A percentile compares a stretch with the other conserved stretches of the same genome.
Conservation (phyloP, 352 stramenopile genomes). For the Pythium rhizo-oryzae region DNA sequence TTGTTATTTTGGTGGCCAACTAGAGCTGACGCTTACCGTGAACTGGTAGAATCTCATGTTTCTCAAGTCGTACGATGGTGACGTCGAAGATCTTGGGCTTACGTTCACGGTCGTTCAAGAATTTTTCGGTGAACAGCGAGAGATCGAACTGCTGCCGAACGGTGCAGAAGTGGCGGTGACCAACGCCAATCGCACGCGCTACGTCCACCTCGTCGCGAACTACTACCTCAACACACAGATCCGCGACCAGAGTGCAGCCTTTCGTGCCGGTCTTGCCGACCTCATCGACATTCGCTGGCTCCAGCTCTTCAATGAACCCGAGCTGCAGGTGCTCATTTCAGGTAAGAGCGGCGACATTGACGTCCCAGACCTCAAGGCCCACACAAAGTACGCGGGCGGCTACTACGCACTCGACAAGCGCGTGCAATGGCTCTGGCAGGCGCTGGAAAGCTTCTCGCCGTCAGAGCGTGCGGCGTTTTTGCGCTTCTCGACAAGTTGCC, state of each 20-base stretch:
- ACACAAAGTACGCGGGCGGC: conserved; percentile 92
- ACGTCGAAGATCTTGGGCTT: conserved; percentile 90
- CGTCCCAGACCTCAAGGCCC: conserved; percentile 82
- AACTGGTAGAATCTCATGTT: conserved; percentile 92
- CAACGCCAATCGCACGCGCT: conserved; percentile 93
- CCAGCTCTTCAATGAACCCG: conserved; percentile 95
- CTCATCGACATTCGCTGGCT: conserved; percentile 94
- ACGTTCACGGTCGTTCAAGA: conserved; percentile 91
- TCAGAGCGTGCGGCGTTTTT: conserved; percentile 91
- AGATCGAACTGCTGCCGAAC: conserved; percentile 89
- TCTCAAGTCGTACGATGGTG: conserved; percentile 94
- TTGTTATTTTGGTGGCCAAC: background rate
- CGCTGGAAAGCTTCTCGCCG: conserved; percentile 68
- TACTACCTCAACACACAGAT: conserved; percentile 96
- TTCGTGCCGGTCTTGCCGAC: conserved; percentile 91
- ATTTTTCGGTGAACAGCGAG: conserved; percentile 82
- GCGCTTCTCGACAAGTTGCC: conserved; percentile 95
- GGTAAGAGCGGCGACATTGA: conserved; percentile 63
- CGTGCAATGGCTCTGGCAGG: conserved; percentile 73
- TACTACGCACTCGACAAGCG: conserved; percentile 90
- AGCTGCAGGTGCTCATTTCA: conserved; percentile 96
- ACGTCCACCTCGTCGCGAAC: conserved; percentile 96
- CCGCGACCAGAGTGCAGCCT: conserved; percentile 92
- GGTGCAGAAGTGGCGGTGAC: conserved; percentile 90
- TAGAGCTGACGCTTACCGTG: background rate